phyloP scores from a whole-genome alignment of 208 protist species.

The Wallacemonas sp. region DNA sequence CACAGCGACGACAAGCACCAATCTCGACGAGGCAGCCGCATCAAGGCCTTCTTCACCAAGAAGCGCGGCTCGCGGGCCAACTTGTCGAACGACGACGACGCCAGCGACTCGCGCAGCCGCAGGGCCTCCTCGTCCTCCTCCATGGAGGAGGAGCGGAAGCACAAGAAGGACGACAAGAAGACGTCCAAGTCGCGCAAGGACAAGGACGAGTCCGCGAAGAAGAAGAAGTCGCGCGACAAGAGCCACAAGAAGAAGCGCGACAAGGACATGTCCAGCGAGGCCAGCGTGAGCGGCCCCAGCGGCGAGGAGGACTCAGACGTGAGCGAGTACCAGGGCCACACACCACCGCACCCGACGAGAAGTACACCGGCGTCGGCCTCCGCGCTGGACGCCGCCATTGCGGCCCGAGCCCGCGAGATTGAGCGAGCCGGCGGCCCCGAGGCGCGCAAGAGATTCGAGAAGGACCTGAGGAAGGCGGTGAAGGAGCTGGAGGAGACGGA shows the following conservation, averaged over 20 bases:
- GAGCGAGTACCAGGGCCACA: constrained; percentile 5
- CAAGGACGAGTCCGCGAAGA: constrained; percentile 15
- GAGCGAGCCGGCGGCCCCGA: constrained; percentile 20
- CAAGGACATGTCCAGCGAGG: constrained; percentile 19
- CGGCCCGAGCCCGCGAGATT: background rate
- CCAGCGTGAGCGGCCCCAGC: constrained; percentile 8
- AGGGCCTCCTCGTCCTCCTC: background rate
- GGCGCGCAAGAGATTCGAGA: constrained; percentile 33
- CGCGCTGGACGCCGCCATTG: constrained; percentile 7
- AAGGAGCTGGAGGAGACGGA: constrained; percentile 31
- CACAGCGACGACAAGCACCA: background rate
- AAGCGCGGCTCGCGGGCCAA: constrained; percentile 2
- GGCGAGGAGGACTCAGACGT: background rate
- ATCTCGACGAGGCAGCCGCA: background rate
- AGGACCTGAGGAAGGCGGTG: constrained; percentile 31
- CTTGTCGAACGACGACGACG: background rate
- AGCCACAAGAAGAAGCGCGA: constrained; percentile 11
- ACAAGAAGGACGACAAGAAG: background rate
- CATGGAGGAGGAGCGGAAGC: background rate
- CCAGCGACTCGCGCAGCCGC: background rate
- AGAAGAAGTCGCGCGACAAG: background rate
- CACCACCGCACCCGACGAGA: background rate
- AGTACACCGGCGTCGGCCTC: background rate
- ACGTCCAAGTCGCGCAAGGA: background rate
- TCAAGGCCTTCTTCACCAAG: background rate